Evolutionary conservation across 306 rosid genomes (phyloP).

Genomic region (Trifolium fragiferum): DNA sequence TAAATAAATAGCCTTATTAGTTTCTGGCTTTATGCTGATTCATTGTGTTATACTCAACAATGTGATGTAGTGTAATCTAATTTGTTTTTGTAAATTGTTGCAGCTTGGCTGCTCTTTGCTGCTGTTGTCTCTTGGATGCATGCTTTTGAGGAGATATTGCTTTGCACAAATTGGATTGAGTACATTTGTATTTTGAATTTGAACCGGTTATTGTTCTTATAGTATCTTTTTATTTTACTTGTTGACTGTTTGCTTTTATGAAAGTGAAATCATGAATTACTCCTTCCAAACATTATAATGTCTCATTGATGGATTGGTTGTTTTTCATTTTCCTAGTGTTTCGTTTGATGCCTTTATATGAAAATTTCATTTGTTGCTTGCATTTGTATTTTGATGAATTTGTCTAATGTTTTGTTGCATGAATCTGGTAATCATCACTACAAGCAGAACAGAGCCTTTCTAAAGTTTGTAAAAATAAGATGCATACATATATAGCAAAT

Average conservation of each 20-base stretch:
- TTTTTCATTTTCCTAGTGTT: neutral
- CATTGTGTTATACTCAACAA: neutral
- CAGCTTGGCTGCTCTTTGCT: conserved; percentile 98
- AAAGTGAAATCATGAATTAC: conserved; percentile 20
- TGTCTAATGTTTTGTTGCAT: neutral
- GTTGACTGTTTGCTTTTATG: conserved; percentile 28
- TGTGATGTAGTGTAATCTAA: conserved; percentile 23
- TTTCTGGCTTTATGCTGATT: neutral
- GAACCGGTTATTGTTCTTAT: conserved; percentile 30
- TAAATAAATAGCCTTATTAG: neutral
- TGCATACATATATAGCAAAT: neutral
- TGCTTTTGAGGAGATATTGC: conserved; percentile 64
- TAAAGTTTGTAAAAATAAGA: neutral
- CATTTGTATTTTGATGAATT: neutral
- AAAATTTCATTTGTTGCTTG: neutral
- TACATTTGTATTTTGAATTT: conserved; percentile 24
- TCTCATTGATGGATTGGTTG: neutral
- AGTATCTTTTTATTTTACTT: neutral
- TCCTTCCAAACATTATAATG: neutral
- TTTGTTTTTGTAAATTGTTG: conserved; percentile 34
- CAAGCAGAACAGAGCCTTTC: neutral
- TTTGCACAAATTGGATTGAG: conserved; percentile 38
- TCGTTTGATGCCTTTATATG: neutral
- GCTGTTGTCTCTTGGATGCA: conserved; percentile 92
- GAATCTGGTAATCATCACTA: neutral